Evolutionary conservation across 305 asterid species (phyloP).

Genomic region (Plantago coronopus): DNA sequence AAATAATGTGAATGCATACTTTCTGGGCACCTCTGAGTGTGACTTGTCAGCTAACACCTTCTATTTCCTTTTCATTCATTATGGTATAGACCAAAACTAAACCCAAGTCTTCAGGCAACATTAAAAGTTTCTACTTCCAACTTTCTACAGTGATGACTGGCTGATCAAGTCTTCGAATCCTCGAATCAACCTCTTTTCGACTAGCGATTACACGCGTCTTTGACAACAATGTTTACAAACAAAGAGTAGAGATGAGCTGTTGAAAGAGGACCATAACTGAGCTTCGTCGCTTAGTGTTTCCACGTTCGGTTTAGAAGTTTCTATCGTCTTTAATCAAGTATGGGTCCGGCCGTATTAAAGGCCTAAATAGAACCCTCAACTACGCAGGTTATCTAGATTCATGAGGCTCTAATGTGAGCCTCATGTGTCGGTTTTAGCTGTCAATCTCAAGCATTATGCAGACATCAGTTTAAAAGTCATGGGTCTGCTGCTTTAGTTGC

Average conservation of each 20-base stretch:
- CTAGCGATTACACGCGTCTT: too few relatives aligned
- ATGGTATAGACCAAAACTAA: constrained; percentile 1
- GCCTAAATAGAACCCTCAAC: constrained; percentile 26
- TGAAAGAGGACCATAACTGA: neutral
- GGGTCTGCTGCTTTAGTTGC: neutral
- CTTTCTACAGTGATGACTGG: too few relatives aligned
- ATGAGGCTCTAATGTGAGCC: constrained; percentile 12
- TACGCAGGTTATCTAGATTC: constrained; percentile 17
- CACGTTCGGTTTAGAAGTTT: neutral
- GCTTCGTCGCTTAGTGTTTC: neutral
- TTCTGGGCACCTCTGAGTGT: constrained; percentile 12
- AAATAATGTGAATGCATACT: constrained; percentile 26
- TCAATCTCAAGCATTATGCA: constrained; percentile 22
- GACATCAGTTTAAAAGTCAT: neutral
- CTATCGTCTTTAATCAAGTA: neutral
- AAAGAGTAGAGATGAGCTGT: neutral
- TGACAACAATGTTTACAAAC: too few relatives aligned
- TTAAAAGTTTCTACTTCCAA: too few relatives aligned
- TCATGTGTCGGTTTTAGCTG: constrained; percentile 22
- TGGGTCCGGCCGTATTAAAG: constrained; percentile 6
- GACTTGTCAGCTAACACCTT: constrained; percentile 29
- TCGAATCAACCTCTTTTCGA: too few relatives aligned
- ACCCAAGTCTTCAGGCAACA: neutral
- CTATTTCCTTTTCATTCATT: constrained; percentile 10
- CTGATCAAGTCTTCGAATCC: too few relatives aligned